phyloP scores from a whole-genome alignment of 495 filamentous ascomycete genomes.

The Elasticomyces elasticus region DNA sequence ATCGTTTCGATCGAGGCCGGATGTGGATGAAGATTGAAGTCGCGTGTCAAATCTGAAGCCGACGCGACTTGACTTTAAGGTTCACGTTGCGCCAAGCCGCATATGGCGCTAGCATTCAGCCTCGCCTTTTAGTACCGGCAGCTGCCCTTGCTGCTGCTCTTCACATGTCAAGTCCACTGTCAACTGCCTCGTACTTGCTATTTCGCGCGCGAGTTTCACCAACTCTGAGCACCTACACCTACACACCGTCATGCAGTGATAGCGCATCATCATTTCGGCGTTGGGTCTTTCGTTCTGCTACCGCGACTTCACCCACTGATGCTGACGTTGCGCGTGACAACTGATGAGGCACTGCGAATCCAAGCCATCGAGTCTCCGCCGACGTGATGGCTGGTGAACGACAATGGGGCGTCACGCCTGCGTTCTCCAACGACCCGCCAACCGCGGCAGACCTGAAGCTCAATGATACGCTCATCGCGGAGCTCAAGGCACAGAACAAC shows the following conservation, averaged over 20 bases:
- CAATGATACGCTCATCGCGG: conserved; percentile 67
- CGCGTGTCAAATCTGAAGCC: background rate
- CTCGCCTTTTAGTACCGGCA: too few species aligned
- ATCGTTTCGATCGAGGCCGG: too few species aligned
- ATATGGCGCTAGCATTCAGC: too few species aligned
- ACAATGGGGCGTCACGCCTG: conserved; percentile 74
- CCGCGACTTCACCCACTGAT: background rate
- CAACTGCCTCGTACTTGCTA: background rate
- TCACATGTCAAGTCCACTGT: too few species aligned
- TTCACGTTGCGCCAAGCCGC: background rate
- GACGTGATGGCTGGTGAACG: conserved; percentile 21
- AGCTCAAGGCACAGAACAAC: conserved; percentile 78
- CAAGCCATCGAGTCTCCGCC: background rate
- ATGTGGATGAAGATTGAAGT: background rate
- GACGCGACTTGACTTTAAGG: background rate
- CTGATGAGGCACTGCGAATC: background rate
- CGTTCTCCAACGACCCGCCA: conserved; percentile 68
- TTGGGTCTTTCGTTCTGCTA: background rate
- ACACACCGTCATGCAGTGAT: background rate
- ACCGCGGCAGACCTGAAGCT: conserved; percentile 62
- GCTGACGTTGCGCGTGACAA: background rate
- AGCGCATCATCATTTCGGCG: background rate
- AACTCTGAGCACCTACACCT: background rate
- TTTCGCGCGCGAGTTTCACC: background rate
- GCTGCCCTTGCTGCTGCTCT: too few species aligned